These are phyloP conservation scores for Fusarium chaquense DNA, from an alignment of 2,329 filamentous ascomycete genomes.

Conservation along the genomic window DNA sequence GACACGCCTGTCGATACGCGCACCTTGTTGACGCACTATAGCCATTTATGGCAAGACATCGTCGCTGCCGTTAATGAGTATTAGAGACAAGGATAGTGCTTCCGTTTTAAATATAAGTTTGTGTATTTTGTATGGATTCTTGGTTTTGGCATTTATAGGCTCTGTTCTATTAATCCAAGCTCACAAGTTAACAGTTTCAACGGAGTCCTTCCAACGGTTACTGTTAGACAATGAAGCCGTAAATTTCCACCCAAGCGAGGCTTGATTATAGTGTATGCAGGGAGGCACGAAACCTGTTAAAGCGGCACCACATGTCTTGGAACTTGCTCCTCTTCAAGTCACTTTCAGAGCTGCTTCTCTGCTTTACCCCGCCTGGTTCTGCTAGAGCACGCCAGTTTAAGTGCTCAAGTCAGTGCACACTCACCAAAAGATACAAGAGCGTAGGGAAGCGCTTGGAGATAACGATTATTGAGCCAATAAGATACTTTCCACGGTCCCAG, in stretches of 20 bases:
- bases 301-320: conserved; percentile 44
- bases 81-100: neutral
- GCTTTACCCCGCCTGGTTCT: conserved; percentile 27
- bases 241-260: neutral
- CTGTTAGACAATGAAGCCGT: conserved; percentile 13
- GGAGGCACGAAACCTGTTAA: conserved; percentile 30
- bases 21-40: conserved; percentile 39
- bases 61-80: conserved; percentile 27
- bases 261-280: conserved; percentile 10
- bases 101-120: neutral
- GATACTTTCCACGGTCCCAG: conserved; percentile 29
- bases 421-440: conserved; percentile 44
- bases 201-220: neutral
- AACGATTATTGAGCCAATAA: conserved; percentile 35
- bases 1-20: conserved; percentile 40
- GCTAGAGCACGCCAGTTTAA: conserved; percentile 17
- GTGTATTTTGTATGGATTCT: neutral
- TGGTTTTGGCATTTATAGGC: neutral
- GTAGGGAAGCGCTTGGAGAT: conserved; percentile 23
- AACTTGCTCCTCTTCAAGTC: conserved; percentile 38
- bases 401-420: conserved; percentile 45
- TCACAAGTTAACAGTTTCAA: neutral
- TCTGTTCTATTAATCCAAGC: neutral
- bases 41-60: conserved; percentile 27
- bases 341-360: conserved; percentile 42